phyloP scores from a whole-genome alignment of 495 filamentous ascomycete species.

The Pseudevernia furfuracea region DNA sequence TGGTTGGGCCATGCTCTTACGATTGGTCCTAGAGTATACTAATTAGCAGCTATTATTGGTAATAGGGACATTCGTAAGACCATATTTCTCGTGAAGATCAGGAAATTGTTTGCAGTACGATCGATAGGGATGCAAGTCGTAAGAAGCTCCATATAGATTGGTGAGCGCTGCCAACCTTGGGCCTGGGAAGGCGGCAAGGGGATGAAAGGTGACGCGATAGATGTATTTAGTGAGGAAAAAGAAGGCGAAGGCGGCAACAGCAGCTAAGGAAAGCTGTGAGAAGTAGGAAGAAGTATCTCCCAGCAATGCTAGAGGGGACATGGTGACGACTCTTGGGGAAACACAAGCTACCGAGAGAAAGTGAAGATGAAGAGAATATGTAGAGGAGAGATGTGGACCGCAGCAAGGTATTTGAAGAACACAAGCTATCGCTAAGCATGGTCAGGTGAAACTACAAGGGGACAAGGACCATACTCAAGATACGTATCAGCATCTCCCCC shows the following conservation, averaged over 20 bases:
- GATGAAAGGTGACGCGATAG: slow-evolving; percentile 18
- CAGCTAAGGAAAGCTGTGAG: not conserved
- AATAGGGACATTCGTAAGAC: not conserved
- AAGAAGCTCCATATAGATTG: slow-evolving; percentile 19
- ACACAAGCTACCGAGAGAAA: not conserved
- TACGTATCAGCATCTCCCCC: too few species aligned
- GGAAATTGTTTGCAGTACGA: not conserved
- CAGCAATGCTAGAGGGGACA: not conserved
- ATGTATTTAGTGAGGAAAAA: not conserved
- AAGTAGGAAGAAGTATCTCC: not conserved
- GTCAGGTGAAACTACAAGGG: not conserved
- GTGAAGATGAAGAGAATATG: not conserved
- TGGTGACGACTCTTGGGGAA: not conserved
- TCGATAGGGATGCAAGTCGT: not conserved
- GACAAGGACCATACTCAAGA: not conserved
- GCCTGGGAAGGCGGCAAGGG: slow-evolving; percentile 21
- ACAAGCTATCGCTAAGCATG: not conserved
- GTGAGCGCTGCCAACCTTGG: slow-evolving; percentile 15
- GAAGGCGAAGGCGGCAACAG: not conserved
- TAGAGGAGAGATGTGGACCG: not conserved
- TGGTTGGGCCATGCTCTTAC: not conserved
- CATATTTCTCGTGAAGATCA: not conserved
- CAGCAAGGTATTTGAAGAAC: not conserved
- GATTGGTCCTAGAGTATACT: not conserved
- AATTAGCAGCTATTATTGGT: not conserved